Evolutionary conservation across 768 basidiomycete genomes (phyloP), one percentile per base, ranked within the genome.

Genomic region (Auricularia heimuer): DNA sequence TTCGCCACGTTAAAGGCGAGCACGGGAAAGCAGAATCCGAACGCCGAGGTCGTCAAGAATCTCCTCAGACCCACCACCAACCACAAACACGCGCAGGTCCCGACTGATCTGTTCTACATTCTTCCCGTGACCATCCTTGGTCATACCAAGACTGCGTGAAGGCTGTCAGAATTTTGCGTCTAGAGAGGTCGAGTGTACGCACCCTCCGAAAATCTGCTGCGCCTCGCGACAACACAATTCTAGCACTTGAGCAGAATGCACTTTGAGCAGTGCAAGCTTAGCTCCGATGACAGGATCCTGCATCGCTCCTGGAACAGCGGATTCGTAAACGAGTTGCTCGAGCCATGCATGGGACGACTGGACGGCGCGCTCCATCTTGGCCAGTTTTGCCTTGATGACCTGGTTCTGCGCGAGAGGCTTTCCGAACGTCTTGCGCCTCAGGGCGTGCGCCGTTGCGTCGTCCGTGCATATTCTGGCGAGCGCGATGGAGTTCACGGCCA

Each of bases 31-130:
- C 21, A 39, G 62, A 12, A 65, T 61, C 1, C 67, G 67, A 14
- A 68, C 61, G 24, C 66, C 66, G 3, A 67, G 66, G 35, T 68
- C 67, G 37, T 68, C 66, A 8, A 68, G 39, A 39, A 68, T 67
- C 35, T 68, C 67, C 39, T 68, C 66, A 42, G 63, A 64, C 4
- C 67, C 67, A 21, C 67, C 67, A 39, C 67, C 67, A 10, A 68
- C 66, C 16, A 68, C 67, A 34, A 66, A 68, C 16, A 68, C 66
- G 4, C 67, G 63, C 33, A 68, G 24, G 58, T 68, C 67, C n/a
- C 67, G 67, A 56, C 66, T 68, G 45, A 68, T 64, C 62, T 68
- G 67, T 42, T 68, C 67, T 0, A 68, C 67, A 7, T 65, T 54
- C 29, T 37, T 36, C 4, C 67, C 67, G 11, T 54, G 62, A 2